A percentile compares a stretch with the other conserved stretches of the same genome.
Conservation (phyloP, 2,329 filamentous ascomycete species). For the Talaromyces sp. region DNA sequence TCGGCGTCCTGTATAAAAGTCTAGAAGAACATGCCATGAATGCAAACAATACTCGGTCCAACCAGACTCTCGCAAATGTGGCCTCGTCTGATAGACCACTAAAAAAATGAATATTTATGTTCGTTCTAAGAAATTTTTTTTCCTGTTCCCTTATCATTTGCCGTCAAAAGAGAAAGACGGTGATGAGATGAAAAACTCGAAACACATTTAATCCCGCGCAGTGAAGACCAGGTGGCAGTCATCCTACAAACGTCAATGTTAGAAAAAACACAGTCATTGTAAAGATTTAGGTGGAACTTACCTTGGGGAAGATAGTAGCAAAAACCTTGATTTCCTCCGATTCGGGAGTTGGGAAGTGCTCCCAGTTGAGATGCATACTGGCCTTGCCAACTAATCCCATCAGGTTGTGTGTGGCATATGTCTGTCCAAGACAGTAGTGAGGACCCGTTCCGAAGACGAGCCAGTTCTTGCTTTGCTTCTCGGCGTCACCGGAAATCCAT, state of each 20-base stretch:
- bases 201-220: constrained; percentile 32
- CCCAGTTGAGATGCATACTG: constrained; percentile 81
- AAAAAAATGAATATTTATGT: background rate
- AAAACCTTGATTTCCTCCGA: constrained; percentile 98
- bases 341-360: constrained; percentile 73
- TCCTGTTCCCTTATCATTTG: background rate
- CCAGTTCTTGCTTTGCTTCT: constrained; percentile 92
- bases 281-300: constrained; percentile 42
- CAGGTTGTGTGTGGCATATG: constrained; percentile 83
- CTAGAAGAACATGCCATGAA: background rate
- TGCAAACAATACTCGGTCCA: background rate
- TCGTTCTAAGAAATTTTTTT: background rate
- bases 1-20: background rate
- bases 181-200: background rate
- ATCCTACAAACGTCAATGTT: constrained; percentile 53
- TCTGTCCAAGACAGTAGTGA: constrained; percentile 94
- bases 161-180: background rate
- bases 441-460: constrained; percentile 93
- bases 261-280: constrained; percentile 10
- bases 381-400: constrained; percentile 89
- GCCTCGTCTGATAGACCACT: background rate
- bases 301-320: constrained; percentile 95
- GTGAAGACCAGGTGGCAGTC: constrained; percentile 76
- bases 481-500: constrained; percentile 85
- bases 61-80: background rate